These are phyloP conservation scores for Trametes coccinea DNA, from an alignment of 768 basidiomycete genomes.

Conservation along the genomic window DNA sequence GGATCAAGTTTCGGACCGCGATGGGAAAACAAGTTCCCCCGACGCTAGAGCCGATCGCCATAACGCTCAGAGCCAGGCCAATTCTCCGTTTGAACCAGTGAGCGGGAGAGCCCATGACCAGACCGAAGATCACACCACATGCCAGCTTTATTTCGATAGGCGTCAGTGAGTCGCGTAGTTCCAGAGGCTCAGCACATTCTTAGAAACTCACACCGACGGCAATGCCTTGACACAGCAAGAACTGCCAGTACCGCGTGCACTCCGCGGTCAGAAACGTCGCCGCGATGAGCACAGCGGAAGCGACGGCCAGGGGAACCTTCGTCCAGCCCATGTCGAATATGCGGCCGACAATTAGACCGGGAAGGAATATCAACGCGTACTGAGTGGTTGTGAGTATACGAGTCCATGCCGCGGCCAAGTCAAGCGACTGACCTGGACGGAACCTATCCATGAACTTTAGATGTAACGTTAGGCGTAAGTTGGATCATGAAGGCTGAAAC, in stretches of 20 bases:
- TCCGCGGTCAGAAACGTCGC: conserved; percentile 64
- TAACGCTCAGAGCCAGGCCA: conserved; percentile 57
- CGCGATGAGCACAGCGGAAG: conserved; percentile 49
- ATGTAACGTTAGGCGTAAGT: not conserved
- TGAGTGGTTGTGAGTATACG: conserved; percentile 27
- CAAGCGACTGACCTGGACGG: conserved; percentile 27
- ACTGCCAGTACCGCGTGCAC: conserved; percentile 75
- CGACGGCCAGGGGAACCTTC: conserved; percentile 45
- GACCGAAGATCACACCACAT: conserved; percentile 59
- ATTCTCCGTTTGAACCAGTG: conserved; percentile 70
- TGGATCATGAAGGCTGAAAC: not conserved
- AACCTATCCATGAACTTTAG: conserved; percentile 76
- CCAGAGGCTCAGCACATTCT: not conserved
- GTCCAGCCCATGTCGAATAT: conserved; percentile 73
- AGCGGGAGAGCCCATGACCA: conserved; percentile 55
- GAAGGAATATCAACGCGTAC: conserved; percentile 61
- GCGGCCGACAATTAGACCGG: conserved; percentile 61
- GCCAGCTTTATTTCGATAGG: conserved; percentile 26
- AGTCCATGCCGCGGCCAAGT: not conserved
- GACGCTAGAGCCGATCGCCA: conserved; percentile 62
- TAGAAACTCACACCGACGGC: conserved; percentile 52
- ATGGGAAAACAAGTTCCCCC: conserved; percentile 72
- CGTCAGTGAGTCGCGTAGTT: not conserved
- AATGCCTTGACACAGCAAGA: conserved; percentile 71
- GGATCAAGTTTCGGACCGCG: conserved; percentile 51